phyloP scores from a whole-genome alignment of 1,284 basidiomycete genomes.

The Ustilago bromivora region DNA sequence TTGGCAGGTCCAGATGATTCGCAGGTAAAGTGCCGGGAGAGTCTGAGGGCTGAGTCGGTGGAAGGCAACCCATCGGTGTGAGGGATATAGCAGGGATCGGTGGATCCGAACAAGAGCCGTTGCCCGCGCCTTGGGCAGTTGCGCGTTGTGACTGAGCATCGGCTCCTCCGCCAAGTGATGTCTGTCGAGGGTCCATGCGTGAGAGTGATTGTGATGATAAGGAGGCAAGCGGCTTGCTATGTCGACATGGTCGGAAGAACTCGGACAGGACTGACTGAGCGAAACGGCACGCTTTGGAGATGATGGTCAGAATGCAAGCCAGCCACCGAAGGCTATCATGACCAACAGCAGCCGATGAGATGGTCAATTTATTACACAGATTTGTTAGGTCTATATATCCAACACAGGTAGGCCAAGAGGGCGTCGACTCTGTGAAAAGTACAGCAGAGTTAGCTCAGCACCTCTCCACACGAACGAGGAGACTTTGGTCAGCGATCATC shows the following conservation, averaged over 20 bases:
- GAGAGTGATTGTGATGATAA: not conserved
- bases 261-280: not conserved
- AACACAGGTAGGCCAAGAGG: too few species aligned
- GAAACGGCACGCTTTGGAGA: too few species aligned
- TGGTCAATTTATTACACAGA: too few species aligned
- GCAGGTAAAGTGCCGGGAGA: not conserved
- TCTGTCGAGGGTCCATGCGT: slow-evolving; percentile 10
- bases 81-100: slow-evolving; percentile 23
- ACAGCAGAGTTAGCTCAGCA: slow-evolving; percentile 9
- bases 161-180: slow-evolving; percentile 5
- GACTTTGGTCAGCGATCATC: not conserved
- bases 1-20: not conserved
- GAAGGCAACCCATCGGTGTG: slow-evolving; percentile 5
- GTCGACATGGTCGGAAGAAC: slow-evolving; percentile 7
- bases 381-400: too few species aligned
- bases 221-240: slow-evolving; percentile 5
- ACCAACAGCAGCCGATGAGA: too few species aligned
- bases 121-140: not conserved
- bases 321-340: too few species aligned
- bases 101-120: not conserved
- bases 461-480: not conserved
- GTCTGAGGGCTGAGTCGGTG: slow-evolving; percentile 5
- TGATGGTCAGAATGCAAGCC: too few species aligned
- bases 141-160: not conserved
- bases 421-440: too few species aligned